phyloP scores from a whole-genome alignment of 257 asterid genomes.

The Solanum habrochaites region DNA sequence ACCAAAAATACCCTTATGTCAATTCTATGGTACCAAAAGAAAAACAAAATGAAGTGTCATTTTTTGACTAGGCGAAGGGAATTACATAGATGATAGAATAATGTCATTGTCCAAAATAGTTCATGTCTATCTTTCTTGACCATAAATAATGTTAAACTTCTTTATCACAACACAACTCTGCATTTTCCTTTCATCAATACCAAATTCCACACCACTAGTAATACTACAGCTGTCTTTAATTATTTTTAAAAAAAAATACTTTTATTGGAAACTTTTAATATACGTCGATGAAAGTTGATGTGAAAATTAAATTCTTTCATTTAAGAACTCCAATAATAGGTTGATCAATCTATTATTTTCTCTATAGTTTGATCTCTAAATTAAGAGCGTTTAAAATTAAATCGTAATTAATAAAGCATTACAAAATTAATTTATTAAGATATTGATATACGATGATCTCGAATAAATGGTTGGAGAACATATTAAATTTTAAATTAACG shows the following conservation, averaged over 20 bases:
- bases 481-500: no score
- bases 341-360: neutral
- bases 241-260: neutral
- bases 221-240: no score
- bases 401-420: no score
- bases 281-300: neutral
- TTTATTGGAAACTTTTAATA: neutral
- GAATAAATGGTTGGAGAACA: no score
- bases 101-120: neutral
- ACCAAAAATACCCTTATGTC: neutral
- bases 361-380: neutral
- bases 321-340: neutral
- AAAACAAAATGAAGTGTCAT: neutral
- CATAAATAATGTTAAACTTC: neutral
- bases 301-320: neutral
- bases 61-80: neutral
- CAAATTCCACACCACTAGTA: neutral
- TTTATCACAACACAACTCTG: neutral
- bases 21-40: neutral
- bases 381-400: no score
- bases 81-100: neutral
- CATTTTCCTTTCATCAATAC: neutral
- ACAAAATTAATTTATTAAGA: no score
- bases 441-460: no score
- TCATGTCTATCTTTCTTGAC: neutral